These are phyloP conservation scores for Aspergillus floridensis DNA, from an alignment of 2,329 filamentous ascomycete genomes.

Conservation along the genomic window DNA sequence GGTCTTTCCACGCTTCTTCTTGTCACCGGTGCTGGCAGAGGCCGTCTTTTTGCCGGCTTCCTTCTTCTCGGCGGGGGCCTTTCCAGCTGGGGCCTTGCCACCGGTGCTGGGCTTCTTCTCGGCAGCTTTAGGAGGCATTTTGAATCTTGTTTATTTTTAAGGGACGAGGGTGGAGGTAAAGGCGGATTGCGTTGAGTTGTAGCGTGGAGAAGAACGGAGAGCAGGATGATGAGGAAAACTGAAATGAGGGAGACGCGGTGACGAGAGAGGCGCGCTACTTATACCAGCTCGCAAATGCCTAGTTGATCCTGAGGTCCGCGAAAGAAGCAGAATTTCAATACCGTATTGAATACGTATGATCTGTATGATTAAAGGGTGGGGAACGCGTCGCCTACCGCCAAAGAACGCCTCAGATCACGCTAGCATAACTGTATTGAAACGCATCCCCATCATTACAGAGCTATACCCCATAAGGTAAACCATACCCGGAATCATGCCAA, in stretches of 20 bases:
- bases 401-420: slow-evolving; percentile 15
- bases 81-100: slow-evolving; percentile 82
- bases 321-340: slow-evolving; percentile 49
- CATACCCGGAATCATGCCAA: slow-evolving; percentile 14
- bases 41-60: slow-evolving; percentile 98
- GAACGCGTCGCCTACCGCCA: slow-evolving; percentile 22
- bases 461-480: slow-evolving; percentile 29
- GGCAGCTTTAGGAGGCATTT: slow-evolving; percentile 97
- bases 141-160: slow-evolving; percentile 31
- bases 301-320: slow-evolving; percentile 46
- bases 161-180: slow-evolving; percentile 24
- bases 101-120: slow-evolving; percentile 95
- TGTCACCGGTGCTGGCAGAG: slow-evolving; percentile 82
- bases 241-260: slow-evolving; percentile 38
- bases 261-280: slow-evolving; percentile 45
- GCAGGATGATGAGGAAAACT: slow-evolving; percentile 34
- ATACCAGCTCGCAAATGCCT: slow-evolving; percentile 42
- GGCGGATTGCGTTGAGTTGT: slow-evolving; percentile 29
- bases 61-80: slow-evolving; percentile 94
- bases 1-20: slow-evolving; percentile 99
- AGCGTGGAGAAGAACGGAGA: slow-evolving; percentile 15
- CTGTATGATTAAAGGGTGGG: slow-evolving; percentile 42
- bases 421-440: slow-evolving; percentile 24
- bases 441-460: slow-evolving; percentile 20
- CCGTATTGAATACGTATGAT: slow-evolving; percentile 43